Conservation (phyloP, 805 yeast species). For the Starmerella gropengiesseri region DNA sequence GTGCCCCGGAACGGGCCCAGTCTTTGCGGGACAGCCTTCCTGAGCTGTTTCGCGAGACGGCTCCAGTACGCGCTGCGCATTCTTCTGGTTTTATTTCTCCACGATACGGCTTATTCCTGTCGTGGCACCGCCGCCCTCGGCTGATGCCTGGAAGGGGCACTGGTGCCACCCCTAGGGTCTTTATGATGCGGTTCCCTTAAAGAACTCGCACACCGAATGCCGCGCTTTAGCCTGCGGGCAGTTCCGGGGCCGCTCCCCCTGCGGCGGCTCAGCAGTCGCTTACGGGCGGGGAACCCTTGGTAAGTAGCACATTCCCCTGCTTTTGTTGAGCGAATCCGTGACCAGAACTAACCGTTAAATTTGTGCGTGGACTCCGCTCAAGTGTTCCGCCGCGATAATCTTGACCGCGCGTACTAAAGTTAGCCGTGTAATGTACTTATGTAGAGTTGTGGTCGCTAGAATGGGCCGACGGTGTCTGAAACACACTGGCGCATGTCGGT, state of each 20-base stretch:
- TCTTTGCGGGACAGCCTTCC: background rate
- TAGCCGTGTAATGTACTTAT: too few species aligned
- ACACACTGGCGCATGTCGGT: conserved; percentile 57
- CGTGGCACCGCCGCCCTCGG: conserved; percentile 17
- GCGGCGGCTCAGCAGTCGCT: conserved; percentile 3
- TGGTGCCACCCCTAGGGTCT: conserved; percentile 8
- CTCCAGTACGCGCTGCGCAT: conserved; percentile 3
- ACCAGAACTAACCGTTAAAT: background rate
- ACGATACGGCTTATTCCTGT: conserved; percentile 25
- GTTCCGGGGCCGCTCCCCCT: background rate
- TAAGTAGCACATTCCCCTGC: too few species aligned
- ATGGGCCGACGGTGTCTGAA: conserved; percentile 21
- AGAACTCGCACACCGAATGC: conserved; percentile 8
- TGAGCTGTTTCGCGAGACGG: too few species aligned
- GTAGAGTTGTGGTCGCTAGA: background rate
- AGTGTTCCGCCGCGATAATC: too few species aligned
- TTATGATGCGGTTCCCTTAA: conserved; percentile 7
- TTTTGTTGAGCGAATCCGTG: too few species aligned
- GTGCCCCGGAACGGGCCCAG: background rate
- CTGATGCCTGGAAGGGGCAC: conserved; percentile 6
- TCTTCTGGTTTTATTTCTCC: conserved; percentile 8
- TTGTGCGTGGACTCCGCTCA: too few species aligned
- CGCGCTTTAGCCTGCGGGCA: conserved; percentile 1
- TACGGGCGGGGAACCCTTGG: background rate
- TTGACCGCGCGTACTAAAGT: too few species aligned